Evolutionary conservation across 176 grass and related monocot genomes (phyloP).

Genomic region (Oryza coarctata): DNA sequence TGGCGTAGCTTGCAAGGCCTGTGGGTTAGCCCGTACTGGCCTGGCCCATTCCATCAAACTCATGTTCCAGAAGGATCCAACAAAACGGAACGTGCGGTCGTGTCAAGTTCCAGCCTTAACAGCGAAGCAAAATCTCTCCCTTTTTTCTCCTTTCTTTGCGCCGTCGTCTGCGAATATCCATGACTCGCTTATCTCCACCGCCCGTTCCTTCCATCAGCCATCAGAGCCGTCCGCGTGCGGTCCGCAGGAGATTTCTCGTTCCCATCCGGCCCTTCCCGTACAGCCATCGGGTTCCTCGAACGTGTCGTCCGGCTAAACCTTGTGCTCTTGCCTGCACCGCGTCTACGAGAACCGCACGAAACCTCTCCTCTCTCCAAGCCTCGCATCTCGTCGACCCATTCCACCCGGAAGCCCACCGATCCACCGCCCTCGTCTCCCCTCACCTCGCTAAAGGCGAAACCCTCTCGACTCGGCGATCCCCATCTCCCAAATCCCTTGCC

Average conservation of each 20-base stretch:
- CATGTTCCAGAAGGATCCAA: neutral
- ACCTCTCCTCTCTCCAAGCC: fast-evolving
- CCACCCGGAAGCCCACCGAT: neutral
- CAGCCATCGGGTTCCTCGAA: conserved; percentile 40
- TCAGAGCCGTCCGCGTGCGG: conserved; percentile 37
- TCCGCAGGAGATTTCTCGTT: conserved; percentile 16
- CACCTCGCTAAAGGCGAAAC: conserved; percentile 21
- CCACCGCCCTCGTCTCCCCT: conserved; percentile 48
- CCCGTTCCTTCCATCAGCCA: neutral
- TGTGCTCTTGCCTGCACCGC: neutral
- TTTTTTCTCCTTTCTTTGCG: neutral
- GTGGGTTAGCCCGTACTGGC: too few species aligned
- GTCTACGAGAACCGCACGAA: neutral
- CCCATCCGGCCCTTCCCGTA: conserved; percentile 22
- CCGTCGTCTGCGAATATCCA: neutral
- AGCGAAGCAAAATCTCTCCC: conserved; percentile 11
- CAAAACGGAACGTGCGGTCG: neutral
- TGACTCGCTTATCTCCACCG: neutral
- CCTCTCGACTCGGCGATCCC: neutral
- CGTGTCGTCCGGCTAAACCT: conserved; percentile 18
- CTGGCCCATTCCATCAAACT: too few species aligned
- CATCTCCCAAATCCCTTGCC: conserved; percentile 17
- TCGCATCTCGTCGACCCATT: neutral
- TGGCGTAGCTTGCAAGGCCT: neutral
- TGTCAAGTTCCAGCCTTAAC: conserved; percentile 25